Conservation (phyloP, 192 early-diverging fungal genomes). For the Coemansia sp. region DNA sequence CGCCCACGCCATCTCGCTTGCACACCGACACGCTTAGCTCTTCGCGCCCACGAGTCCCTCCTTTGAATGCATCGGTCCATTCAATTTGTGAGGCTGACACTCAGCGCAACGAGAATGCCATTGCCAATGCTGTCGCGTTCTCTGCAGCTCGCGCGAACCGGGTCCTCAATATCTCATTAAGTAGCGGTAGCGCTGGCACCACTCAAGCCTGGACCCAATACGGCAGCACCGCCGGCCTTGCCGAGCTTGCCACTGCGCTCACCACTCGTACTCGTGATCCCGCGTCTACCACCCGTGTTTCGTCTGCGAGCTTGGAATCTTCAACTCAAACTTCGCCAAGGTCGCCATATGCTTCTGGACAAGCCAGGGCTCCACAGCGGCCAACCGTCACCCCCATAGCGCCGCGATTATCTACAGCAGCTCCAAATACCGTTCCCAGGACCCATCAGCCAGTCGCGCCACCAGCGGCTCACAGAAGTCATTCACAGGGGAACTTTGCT, state of each 20-base stretch:
- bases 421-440: slow-evolving; percentile 9
- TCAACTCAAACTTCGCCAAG: background rate
- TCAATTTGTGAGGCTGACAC: background rate
- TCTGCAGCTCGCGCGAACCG: background rate
- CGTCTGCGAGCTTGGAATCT: background rate
- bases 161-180: background rate
- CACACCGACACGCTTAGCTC: background rate
- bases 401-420: background rate
- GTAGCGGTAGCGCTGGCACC: background rate
- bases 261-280: background rate
- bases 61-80: background rate
- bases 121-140: slow-evolving; percentile 1
- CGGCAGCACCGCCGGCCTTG: background rate
- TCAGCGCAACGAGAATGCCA: slow-evolving; percentile 1
- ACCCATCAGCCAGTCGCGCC: background rate
- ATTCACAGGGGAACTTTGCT: background rate
- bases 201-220: background rate
- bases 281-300: background rate
- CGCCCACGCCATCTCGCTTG: background rate
- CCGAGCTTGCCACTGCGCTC: background rate
- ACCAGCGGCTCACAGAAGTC: slow-evolving; percentile 2
- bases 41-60: background rate
- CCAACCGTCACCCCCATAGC: background rate
- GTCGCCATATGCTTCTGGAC: background rate
- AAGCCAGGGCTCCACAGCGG: background rate